Percentiles rank a stretch among this genome's conserved stretches.
Evolutionary conservation across 495 filamentous ascomycete genomes (phyloP).

Genomic region (Hyaloscypha variabilis): DNA sequence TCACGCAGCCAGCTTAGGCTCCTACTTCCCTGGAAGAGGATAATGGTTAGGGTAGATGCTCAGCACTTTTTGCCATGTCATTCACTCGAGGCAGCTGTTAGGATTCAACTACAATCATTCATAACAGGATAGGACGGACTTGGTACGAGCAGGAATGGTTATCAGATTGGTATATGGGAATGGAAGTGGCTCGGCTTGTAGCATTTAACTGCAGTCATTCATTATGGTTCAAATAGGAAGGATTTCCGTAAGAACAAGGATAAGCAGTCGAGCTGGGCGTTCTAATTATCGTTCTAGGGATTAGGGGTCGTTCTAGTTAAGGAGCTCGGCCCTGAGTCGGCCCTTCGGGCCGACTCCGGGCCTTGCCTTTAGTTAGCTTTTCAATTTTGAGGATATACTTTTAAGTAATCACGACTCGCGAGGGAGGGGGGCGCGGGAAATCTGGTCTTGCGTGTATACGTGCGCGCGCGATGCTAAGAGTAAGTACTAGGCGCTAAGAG

Average conservation of each 20-base stretch:
- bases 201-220: conserved; percentile 8
- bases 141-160: conserved; percentile 7
- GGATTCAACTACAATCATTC: conserved; percentile 7
- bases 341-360: too few species aligned
- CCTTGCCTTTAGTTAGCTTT: too few species aligned
- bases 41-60: conserved; percentile 1
- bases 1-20: conserved; percentile 6
- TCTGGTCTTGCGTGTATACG: too few species aligned
- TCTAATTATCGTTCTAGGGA: too few species aligned
- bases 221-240: conserved; percentile 5
- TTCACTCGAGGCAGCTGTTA: conserved; percentile 3
- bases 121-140: conserved; percentile 4
- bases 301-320: too few species aligned
- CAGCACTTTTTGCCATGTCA: conserved; percentile 3
- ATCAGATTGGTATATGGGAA: conserved; percentile 4
- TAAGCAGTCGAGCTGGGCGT: too few species aligned
- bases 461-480: too few species aligned
- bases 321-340: too few species aligned
- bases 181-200: conserved; percentile 5
- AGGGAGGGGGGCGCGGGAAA: too few species aligned
- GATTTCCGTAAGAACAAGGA: conserved; percentile 7
- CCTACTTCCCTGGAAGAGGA: conserved; percentile 6
- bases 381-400: too few species aligned
- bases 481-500: too few species aligned
- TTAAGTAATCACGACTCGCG: too few species aligned